These are phyloP conservation scores for Moniliophthora roreri DNA, from an alignment of 1,284 basidiomycete genomes.

Conservation along the genomic window DNA sequence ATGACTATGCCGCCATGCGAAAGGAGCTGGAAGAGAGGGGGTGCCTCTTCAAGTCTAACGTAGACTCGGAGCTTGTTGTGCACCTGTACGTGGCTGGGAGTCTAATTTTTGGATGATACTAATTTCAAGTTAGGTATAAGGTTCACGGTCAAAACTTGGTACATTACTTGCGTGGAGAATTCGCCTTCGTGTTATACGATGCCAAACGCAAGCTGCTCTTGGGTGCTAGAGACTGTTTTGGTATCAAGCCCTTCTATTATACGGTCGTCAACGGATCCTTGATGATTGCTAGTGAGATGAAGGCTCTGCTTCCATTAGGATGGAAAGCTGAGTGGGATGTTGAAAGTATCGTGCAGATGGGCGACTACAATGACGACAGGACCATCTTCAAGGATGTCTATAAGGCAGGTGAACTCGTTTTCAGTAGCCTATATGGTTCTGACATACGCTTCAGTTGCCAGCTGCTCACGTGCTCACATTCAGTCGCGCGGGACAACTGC, in stretches of 20 bases:
- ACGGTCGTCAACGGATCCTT: constrained; percentile 18
- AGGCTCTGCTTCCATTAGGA: constrained; percentile 20
- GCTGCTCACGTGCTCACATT: constrained; percentile 8
- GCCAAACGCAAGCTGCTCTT: constrained; percentile 16
- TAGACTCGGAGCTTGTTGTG: constrained; percentile 19
- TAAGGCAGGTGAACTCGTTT: constrained; percentile 15
- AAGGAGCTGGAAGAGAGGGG: constrained; percentile 16
- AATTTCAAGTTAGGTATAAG: constrained; percentile 13
- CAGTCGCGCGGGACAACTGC: constrained; percentile 6
- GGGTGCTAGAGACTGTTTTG: constrained; percentile 22
- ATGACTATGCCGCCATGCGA: constrained; percentile 22
- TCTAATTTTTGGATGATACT: no score
- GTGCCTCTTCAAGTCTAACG: constrained; percentile 19
- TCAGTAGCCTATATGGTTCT: not conserved
- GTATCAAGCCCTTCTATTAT: constrained; percentile 24
- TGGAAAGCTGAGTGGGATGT: constrained; percentile 23
- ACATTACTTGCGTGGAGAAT: constrained; percentile 19
- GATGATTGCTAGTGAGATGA: constrained; percentile 23
- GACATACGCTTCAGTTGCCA: constrained; percentile 4
- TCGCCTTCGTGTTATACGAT: constrained; percentile 23
- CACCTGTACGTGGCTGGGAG: constrained; percentile 18
- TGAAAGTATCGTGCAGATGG: constrained; percentile 21
- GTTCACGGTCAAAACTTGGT: constrained; percentile 13
- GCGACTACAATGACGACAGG: constrained; percentile 19
- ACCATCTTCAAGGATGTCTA: constrained; percentile 21